Evolutionary conservation across 768 basidiomycete species (phyloP), one percentile per base, ranked within the genome.

Genomic region (Naganishia vaughanmartiniae): DNA sequence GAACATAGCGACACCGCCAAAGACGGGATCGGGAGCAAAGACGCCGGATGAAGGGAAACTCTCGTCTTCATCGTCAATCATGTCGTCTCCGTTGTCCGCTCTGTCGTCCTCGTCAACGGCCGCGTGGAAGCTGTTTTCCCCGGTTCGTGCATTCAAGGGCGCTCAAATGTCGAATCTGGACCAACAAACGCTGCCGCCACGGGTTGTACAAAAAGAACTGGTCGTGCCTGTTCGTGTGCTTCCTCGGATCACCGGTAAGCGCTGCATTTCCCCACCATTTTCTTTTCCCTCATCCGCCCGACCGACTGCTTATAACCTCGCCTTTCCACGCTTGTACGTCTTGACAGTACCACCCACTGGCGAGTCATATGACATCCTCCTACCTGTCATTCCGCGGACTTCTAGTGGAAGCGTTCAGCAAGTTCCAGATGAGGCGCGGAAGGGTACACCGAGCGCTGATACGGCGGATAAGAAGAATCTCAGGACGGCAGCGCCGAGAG

Each of bases 171-270:
- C 42, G 15, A 42, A 42, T 42, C 7, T 42, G 42, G 42, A 42
- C 14, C 42, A 42, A 15, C 7, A 9, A 31, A 12, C 19, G 34
- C 19, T 15, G 46, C 39, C 24, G 26, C 24, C 42, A 93, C 7
- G 89, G 97, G 30, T 89, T 91, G 76, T 78, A 95, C 73, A 97
- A 96, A 77, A 86, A 87, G 39, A 84, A 87, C 42, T 82, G 82
- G 24, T 33, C 5, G 24, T 63, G 24, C 60, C 69, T 48, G 65
- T 60, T 51, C 45, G 45, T 65, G 31, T 65, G 28, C 19, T 66
- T 34, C 60, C 60, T 12, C 6, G 60, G 7, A n/a, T 63, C 11
- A 63, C 60, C 15, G 67, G 67, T 69, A 31, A 54, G 66, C 34
- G 30, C n/a, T 17, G 11, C 42, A 10, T 55, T 30, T 30, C 6